Evolutionary conservation across 768 basidiomycete genomes (phyloP).

Genomic region (Goffeauzyma gilvescens): DNA sequence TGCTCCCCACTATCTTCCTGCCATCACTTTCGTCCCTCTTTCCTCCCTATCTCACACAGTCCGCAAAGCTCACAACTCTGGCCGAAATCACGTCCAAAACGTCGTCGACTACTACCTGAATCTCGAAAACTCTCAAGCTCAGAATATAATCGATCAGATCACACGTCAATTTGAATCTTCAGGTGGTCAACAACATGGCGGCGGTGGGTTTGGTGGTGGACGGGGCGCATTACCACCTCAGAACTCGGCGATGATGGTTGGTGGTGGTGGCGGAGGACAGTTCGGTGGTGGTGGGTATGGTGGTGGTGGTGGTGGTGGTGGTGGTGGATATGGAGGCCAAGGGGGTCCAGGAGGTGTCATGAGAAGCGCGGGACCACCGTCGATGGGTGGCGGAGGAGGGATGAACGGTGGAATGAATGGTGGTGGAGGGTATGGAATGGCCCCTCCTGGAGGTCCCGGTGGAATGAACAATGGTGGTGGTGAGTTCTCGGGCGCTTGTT

Average conservation of each 20-base stretch:
- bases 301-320: not conserved
- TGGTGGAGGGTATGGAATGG: not conserved
- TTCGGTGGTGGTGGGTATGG: slow-evolving; percentile 1
- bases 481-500: no score
- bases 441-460: not conserved
- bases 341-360: no score
- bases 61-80: slow-evolving; percentile 94
- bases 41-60: slow-evolving; percentile 41
- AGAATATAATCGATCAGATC: slow-evolving; percentile 96
- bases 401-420: no score
- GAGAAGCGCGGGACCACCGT: not conserved
- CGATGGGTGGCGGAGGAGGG: no score
- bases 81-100: slow-evolving; percentile 88
- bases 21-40: no score
- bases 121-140: slow-evolving; percentile 75
- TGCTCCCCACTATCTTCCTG: no score
- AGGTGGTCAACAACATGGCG: no score
- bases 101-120: slow-evolving; percentile 95
- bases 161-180: slow-evolving; percentile 76
- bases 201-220: slow-evolving; percentile 30
- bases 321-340: no score
- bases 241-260: not conserved
- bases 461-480: no score
- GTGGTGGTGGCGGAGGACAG: no score
- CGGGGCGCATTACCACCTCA: slow-evolving; percentile 8